These are phyloP conservation scores for Trichoderma gracile DNA, from an alignment of 2,329 filamentous ascomycete species.

Conservation along the genomic window DNA sequence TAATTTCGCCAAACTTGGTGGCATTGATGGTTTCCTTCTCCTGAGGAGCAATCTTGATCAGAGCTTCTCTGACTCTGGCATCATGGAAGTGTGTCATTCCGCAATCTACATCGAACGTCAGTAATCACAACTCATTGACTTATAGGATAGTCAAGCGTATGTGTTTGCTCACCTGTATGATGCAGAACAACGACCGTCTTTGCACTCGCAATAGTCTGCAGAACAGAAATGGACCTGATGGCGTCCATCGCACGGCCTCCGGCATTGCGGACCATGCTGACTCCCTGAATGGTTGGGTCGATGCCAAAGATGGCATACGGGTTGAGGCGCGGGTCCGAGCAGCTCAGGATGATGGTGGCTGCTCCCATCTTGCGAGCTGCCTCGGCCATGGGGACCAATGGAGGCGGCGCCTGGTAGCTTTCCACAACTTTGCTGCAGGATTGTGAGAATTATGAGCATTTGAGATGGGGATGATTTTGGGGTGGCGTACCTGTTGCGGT, in stretches of 20 bases:
- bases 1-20: slow-evolving; percentile 11
- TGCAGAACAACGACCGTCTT: slow-evolving; percentile 10
- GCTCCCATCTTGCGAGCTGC: background rate
- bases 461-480: too few species aligned
- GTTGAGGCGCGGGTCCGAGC: slow-evolving; percentile 12
- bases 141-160: too few species aligned
- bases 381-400: background rate
- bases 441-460: background rate
- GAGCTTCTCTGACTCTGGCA: background rate
- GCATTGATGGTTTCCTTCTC: slow-evolving; percentile 4
- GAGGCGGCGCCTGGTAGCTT: background rate
- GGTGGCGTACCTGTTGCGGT: background rate
- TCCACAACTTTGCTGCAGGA: background rate
- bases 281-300: background rate
- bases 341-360: slow-evolving; percentile 8
- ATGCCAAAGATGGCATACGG: background rate
- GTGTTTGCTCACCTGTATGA: background rate
- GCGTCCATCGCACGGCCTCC: slow-evolving; percentile 15
- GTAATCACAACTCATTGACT: too few species aligned
- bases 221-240: slow-evolving; percentile 3
- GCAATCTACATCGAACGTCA: background rate
- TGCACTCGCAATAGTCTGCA: slow-evolving; percentile 9
- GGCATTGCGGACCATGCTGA: slow-evolving; percentile 18
- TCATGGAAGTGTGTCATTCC: slow-evolving; percentile 17
- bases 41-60: slow-evolving; percentile 6